Evolutionary conservation across 176 grass and related monocot species (phyloP).

Genomic region (Olyra latifolia): DNA sequence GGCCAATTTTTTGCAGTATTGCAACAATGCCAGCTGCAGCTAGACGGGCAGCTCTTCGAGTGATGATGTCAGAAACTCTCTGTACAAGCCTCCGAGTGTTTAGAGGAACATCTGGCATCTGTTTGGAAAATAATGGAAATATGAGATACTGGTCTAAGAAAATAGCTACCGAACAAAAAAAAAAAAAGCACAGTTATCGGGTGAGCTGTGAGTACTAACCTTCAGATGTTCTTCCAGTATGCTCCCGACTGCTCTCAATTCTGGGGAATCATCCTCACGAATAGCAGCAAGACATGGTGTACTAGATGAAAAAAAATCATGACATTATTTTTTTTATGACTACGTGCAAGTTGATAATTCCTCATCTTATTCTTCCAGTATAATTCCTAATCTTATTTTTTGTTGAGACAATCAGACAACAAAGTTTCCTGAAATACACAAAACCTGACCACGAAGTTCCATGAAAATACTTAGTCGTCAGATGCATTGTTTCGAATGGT

Average conservation of each 20-base stretch:
- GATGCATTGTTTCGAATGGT: not conserved
- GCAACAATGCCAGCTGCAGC: conserved; percentile 74
- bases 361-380: not conserved
- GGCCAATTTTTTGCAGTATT: conserved; percentile 69
- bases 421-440: not conserved
- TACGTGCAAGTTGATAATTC: not conserved
- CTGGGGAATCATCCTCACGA: conserved; percentile 63
- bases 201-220: conserved; percentile 24
- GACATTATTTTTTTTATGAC: not conserved
- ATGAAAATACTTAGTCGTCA: not conserved
- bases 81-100: conserved; percentile 63
- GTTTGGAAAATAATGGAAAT: not conserved
- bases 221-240: conserved; percentile 62
- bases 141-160: not conserved
- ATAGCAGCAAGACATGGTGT: conserved; percentile 69
- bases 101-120: conserved; percentile 61
- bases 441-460: not conserved
- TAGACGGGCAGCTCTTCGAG: conserved; percentile 68
- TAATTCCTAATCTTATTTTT: not conserved
- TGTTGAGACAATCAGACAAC: not conserved
- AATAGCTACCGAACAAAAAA: not conserved
- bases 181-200: not conserved
- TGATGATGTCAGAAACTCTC: conserved; percentile 62
- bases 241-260: conserved; percentile 57
- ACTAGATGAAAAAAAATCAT: conserved; percentile 31